Base-by-base conservation (phyloP, 768 basidiomycete species). In the Termitomyces sp. region DNA sequence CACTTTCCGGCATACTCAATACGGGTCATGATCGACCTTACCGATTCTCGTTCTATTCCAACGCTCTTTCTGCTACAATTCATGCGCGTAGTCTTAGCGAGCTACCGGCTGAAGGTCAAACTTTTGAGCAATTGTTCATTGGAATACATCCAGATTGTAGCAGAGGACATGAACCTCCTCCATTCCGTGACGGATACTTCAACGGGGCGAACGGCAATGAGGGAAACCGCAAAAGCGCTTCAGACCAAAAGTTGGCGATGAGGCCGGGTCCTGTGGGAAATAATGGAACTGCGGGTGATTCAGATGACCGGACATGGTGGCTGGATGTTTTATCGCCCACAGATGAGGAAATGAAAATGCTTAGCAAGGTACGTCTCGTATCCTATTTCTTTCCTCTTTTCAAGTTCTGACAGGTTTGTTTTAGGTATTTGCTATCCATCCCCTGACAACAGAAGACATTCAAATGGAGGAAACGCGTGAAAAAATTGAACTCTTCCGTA, bases 381-480 rank as follows among this genome's bases (percentile, higher is more conserved):
- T 54, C n/a, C 18, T 30, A 50, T 44, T 52, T 16, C 35, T 16
- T 56, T 14, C 5, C 5, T 46, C 3, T 8, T 46, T 16, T n/a
- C 18, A 16, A 30, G 23, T 43, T 30, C 30, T 59, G 50, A 60
- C 14, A 12, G 2, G 8, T 55, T 8, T 40, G 56, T 28, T 32
- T 48, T 44, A 97, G 95, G 95, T 96, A 10, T 99, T 98, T 73
- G 84, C 83, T 20, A 97, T 99, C 68, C 97, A 99, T 75, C 97
- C 97, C 4, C 81, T 99, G 64, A 99, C 97, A 5, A 96, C 96
- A 20, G 97, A 99, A 78, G 97, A 99, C 78, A 98, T 99, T 70
- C 88, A 92, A 68, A 97, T 98, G 89, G 97, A 99, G 74, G 97
- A 99, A 77, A 91, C 95, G 43, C 93, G 97, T 68, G 97, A 99